Evolutionary conservation across 306 rosid genomes (phyloP), one percentile per base, ranked within the genome.

Genomic region (Pueraria montana): DNA sequence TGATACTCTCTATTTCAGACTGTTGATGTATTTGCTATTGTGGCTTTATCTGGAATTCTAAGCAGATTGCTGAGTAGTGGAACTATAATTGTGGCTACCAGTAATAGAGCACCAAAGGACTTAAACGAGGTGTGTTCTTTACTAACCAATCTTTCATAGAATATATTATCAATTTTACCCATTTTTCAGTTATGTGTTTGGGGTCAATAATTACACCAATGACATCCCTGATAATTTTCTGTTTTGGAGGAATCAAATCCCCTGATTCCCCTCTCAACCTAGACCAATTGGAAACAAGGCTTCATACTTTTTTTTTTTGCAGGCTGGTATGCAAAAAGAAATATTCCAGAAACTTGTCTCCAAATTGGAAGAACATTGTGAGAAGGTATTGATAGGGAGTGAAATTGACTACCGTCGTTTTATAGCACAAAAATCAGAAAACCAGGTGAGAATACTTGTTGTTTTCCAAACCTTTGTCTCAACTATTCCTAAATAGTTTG

Each of bases 21-120:
- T 78, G 98, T 96, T 91, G 99, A 96, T 89, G 99, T 96, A 82
- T 96, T 96, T 93, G 98, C 98, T 85, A 90, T 93, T 91, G 98
- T 96, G 91, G 96, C 97, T 87, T 92, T 96, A 88, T 96, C 98
- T 92, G 99, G 99, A 90, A 92, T 96, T 90, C 87, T 96, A 49
- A 90, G 97, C 91, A 92, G 97, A 93, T 89, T 96, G 88, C 87
- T 96, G 89, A 89, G 85, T 72, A 92, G 89, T 40, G 99, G 97
- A 87, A 93, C 99, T 77, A 91, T 96, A 80, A 88, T 96, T 86
- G 96, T 96, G 69, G 98, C 98, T 76, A 96, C 99, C 77, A 96
- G 99, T 83, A 96, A 96, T 77, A 91, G 99, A 84, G 96, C 98
- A 16, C 99, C 99, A 73, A 79, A 81, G 18, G 98, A 96, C 84